Evolutionary conservation across 1,284 basidiomycete species (phyloP).

Genomic region (Trichosporon sp.): DNA sequence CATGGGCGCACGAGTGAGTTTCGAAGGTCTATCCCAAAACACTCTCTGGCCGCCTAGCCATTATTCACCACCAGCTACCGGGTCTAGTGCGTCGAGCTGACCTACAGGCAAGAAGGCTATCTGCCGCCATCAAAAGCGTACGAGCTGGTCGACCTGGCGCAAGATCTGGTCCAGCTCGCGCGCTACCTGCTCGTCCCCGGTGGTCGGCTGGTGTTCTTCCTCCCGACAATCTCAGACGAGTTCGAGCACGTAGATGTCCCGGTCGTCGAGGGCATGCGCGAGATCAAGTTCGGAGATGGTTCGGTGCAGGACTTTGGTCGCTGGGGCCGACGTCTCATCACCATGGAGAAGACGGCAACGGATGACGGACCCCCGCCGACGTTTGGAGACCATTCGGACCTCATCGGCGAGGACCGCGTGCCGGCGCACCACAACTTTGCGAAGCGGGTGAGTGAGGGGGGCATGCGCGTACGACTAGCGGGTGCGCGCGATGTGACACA

Average conservation of each 20-base stretch:
- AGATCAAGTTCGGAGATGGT: constrained; percentile 67
- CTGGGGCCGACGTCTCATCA: constrained; percentile 91
- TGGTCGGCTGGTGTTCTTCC: constrained; percentile 89
- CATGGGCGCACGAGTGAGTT: constrained; percentile 45
- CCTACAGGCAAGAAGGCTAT: constrained; percentile 58
- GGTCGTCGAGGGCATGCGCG: constrained; percentile 67
- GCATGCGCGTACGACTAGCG: too few relatives aligned
- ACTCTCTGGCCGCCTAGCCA: too few relatives aligned
- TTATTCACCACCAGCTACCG: not conserved
- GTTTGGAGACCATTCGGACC: constrained; percentile 35
- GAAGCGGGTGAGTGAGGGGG: constrained; percentile 27
- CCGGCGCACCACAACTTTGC: constrained; percentile 43
- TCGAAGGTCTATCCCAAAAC: too few relatives aligned
- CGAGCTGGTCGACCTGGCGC: constrained; percentile 76
- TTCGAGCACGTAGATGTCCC: constrained; percentile 80
- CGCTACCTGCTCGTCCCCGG: constrained; percentile 76
- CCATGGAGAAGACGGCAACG: constrained; percentile 66
- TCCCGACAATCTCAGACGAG: constrained; percentile 85
- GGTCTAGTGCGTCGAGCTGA: not conserved
- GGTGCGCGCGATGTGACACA: too few relatives aligned
- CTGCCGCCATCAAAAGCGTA: constrained; percentile 86
- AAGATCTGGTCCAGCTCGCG: constrained; percentile 75
- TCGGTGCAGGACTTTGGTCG: constrained; percentile 91
- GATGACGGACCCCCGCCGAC: constrained; percentile 40
- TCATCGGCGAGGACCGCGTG: constrained; percentile 23